Conservation (phyloP, 306 rosid species). For the Phaseolus lunatus region DNA sequence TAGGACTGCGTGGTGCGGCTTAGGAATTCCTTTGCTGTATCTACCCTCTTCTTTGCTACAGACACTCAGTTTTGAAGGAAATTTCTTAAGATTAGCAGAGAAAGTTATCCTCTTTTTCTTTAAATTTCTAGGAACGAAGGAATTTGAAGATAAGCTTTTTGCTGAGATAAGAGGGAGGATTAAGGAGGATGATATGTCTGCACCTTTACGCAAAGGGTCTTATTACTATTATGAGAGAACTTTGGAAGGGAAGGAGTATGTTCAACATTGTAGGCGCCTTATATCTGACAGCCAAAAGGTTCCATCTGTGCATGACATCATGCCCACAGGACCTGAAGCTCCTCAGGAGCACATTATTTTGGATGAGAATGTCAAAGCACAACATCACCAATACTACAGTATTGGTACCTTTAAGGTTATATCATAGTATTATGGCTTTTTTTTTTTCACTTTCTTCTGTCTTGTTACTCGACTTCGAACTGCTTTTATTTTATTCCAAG, state of each 20-base stretch:
- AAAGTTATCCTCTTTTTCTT: not conserved
- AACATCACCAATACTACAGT: conserved; percentile 60
- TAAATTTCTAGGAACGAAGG: conserved; percentile 64
- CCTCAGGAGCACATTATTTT: conserved; percentile 81
- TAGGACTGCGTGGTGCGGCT: not conserved
- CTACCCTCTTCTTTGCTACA: not conserved
- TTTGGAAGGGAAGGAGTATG: conserved; percentile 77
- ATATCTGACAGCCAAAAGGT: conserved; percentile 55
- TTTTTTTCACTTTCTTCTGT: conserved; percentile 14
- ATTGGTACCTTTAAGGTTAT: conserved; percentile 67
- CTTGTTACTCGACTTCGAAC: not conserved
- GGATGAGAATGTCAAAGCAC: conserved; percentile 88
- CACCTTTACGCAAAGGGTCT: conserved; percentile 69
- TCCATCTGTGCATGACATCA: conserved; percentile 65
- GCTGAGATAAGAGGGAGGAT: conserved; percentile 82
- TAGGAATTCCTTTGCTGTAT: not conserved
- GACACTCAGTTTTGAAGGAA: not conserved
- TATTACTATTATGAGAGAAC: conserved; percentile 79
- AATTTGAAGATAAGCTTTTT: conserved; percentile 71
- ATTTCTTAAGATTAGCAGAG: not conserved
- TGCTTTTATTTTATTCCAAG: conserved; percentile 35
- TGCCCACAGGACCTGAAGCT: conserved; percentile 74
- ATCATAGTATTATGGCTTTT: conserved; percentile 28
- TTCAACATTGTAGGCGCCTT: conserved; percentile 76
- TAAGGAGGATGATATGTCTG: conserved; percentile 82